Conservation (phyloP, 2,329 filamentous ascomycete species). For the Exophiala calicioides region DNA sequence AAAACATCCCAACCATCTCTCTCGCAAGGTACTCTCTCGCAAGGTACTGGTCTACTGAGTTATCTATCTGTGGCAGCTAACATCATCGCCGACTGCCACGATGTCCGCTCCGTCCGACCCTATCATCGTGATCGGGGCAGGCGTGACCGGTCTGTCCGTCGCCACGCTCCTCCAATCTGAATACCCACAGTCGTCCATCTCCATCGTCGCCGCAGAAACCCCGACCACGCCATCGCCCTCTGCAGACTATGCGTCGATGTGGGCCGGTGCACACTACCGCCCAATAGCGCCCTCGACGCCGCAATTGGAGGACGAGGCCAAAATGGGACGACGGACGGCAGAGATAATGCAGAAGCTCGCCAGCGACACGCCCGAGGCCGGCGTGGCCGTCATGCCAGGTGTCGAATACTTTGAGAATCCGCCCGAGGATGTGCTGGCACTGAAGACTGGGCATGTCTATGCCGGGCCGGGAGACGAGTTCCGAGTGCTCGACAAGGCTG, state of each 20-base stretch:
- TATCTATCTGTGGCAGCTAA: no score
- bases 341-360: constrained; percentile 41
- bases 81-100: no score
- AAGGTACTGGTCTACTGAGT: no score
- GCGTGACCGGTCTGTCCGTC: constrained; percentile 28
- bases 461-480: constrained; percentile 41
- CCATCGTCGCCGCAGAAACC: constrained; percentile 45
- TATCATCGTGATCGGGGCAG: constrained; percentile 30
- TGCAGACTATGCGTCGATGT: constrained; percentile 49
- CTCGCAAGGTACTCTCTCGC: no score
- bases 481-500: constrained; percentile 32
- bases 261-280: constrained; percentile 51
- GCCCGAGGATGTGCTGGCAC: constrained; percentile 30
- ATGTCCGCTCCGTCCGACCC: no score
- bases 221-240: constrained; percentile 38
- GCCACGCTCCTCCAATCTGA: constrained; percentile 32
- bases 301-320: constrained; percentile 40
- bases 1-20: no score
- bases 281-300: constrained; percentile 43
- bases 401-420: constrained; percentile 47
- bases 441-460: constrained; percentile 32
- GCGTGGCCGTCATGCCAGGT: constrained; percentile 41
- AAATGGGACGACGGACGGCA: constrained; percentile 43
- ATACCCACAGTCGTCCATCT: constrained; percentile 38
- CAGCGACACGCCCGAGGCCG: constrained; percentile 37